Base-by-base conservation (phyloP, 2,329 filamentous ascomycete species). In the Colletotrichum siamense region DNA sequence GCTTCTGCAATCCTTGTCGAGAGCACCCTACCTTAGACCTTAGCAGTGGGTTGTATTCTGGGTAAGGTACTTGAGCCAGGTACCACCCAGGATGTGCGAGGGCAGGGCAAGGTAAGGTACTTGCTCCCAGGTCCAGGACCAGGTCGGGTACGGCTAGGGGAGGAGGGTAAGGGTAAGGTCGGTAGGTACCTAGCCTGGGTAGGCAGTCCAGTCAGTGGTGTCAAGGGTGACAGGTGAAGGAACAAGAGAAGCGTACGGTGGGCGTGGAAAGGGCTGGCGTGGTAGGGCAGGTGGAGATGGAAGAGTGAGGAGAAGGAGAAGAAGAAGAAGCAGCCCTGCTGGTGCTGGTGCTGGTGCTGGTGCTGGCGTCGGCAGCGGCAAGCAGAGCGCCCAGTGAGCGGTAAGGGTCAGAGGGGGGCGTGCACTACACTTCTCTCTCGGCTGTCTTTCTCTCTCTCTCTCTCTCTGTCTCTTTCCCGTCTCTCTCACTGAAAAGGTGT, bases 41-140 rank as follows among this genome's bases (percentile, higher is more conserved):
- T 59, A 68, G 22, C 8, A 59, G n/a, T 32, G 39, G 44, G 57
- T 32, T 32, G 52, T 69, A 69, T 57, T 57, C 30, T 69, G 67
- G 55, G 67, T 69, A 69, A 63, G 73, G 73, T 68, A 72, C 63
- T 75, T 63, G 39, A 32, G 24, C 44, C 30, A 18, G 32, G 69
- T 64, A 44, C 39, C 32, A 34, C 59, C 30, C 32, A 22, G 28
- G 26, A 30, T 62, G 59, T 22, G 59, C 18, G 44, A 70, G 71
- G 67, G 63, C 22, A 44, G 22, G 36, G 22, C 22, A 49, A 26
- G 34, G 63, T 26, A 63, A 26, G 44, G 44, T 49, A 49, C 44
- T 52, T 52, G 44, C 44, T 52, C n/a, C 44, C 10, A 52, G 44
- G 44, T 52, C 44, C 44, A 52, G 44, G 44, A 52, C 44, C 44